Base-by-base conservation (phyloP, 2,329 filamentous ascomycete genomes). In the Monosporascus sp. region DNA sequence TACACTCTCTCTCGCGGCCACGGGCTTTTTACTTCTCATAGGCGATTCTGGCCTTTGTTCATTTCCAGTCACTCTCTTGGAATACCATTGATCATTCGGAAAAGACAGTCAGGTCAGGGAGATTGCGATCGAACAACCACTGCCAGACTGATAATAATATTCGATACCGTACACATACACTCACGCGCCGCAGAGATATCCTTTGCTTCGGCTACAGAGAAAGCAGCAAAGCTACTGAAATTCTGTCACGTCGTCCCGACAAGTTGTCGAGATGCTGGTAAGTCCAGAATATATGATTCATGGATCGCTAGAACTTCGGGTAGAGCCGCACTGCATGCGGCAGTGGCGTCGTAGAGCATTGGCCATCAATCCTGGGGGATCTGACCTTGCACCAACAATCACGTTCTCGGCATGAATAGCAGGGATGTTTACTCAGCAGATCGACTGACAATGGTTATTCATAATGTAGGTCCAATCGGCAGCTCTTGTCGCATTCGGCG, bases 401-500 rank as follows among this genome's bases (percentile, higher is more conserved):
- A 14, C 2, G 31, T 14, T 14, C 31, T 34, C 31, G 31, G 31
- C 11, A 34, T 14, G 31, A 14, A 34, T 34, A 5, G 31, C 31
- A 34, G 11, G 31, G 31, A 34, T 34, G 31, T 34, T 14, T 34
- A 34, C 31, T 34, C 31, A 34, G 31, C 20, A 22, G 43, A 46
- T 16, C 20, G 31, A 46, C 43, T 46, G n/a, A 46, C 24, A 19
- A 46, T 49, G 47, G 34, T 49, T 52, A 48, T 41, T 46, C 50
- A 54, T 16, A 26, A 67, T 66, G 59, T 56, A 76, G 68, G 48
- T 69, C 45, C 71, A 74, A 61, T 69, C 76, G 47, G 73, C 74
- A 46, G 73, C 74, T 50, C 76, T 83, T 62, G 66, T 80, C 68
- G 79, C 79, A 61, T 69, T 83, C 50, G 74, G 76, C 68, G 80